phyloP scores from a whole-genome alignment of 2,329 filamentous ascomycete genomes.

The Neonectria faginata region DNA sequence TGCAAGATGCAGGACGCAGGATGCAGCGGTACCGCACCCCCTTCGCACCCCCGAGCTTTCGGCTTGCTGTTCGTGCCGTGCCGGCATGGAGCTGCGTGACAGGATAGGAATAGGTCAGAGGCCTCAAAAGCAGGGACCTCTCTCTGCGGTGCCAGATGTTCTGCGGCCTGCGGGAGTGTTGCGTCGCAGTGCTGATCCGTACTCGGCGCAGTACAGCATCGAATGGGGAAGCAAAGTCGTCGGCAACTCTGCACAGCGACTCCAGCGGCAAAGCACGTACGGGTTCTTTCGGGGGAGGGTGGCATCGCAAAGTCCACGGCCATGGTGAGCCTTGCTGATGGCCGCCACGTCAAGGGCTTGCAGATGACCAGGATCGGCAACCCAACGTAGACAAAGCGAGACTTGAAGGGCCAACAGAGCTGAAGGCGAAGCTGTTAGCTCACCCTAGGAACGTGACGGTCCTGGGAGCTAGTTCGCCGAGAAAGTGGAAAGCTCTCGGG shows the following conservation, averaged over 20 bases:
- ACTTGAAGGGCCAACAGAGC: constrained; percentile 15
- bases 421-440: constrained; percentile 18
- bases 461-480: constrained; percentile 30
- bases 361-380: constrained; percentile 22
- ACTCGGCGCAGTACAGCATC: constrained; percentile 7
- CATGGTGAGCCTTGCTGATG: constrained; percentile 12
- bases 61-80: constrained; percentile 30
- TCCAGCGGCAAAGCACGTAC: constrained; percentile 37
- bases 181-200: constrained; percentile 25
- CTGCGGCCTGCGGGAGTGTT: constrained; percentile 23
- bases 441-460: constrained; percentile 30
- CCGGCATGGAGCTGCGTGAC: constrained; percentile 27
- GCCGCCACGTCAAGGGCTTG: constrained; percentile 32
- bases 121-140: constrained; percentile 15
- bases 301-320: constrained; percentile 15
- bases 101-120: constrained; percentile 9
- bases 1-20: background rate
- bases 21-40: background rate
- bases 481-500: constrained; percentile 18
- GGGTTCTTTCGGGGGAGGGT: constrained; percentile 14
- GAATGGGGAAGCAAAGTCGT: constrained; percentile 8
- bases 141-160: constrained; percentile 8
- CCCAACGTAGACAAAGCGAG: constrained; percentile 3
- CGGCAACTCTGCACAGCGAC: constrained; percentile 17
- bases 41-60: constrained; percentile 29